These are phyloP conservation scores for Biscogniauxia sp. DNA, from an alignment of 2,329 filamentous ascomycete genomes.

Conservation along the genomic window DNA sequence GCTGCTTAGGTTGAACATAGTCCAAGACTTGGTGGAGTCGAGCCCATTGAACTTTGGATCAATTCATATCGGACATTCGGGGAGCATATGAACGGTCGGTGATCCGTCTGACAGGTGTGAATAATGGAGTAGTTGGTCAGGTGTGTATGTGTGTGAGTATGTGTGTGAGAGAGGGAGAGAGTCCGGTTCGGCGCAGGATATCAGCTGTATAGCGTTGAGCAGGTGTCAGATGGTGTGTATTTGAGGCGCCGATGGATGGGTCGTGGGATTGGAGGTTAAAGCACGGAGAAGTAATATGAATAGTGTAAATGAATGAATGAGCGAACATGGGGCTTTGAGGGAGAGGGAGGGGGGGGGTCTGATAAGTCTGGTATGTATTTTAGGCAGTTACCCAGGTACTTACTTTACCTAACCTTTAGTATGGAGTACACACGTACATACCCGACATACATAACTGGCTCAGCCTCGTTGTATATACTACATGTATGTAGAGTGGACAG, in stretches of 20 bases:
- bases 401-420: no score
- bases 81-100: conserved; percentile 10
- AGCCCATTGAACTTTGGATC: conserved; percentile 26
- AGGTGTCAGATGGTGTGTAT: neutral
- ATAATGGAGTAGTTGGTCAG: neutral
- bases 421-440: no score
- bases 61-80: conserved; percentile 29
- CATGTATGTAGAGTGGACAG: no score
- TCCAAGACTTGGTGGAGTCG: conserved; percentile 31
- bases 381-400: no score
- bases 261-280: neutral
- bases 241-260: neutral
- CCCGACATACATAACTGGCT: no score
- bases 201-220: neutral
- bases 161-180: no score
- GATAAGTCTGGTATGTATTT: no score
- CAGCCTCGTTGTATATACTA: no score
- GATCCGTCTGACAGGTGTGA: conserved; percentile 1
- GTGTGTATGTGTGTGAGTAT: neutral
- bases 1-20: conserved; percentile 65
- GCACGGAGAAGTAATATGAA: neutral
- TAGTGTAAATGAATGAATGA: no score
- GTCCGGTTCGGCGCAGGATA: neutral
- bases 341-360: no score
- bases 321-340: no score